A percentile compares a stretch with the other conserved stretches of the same genome.
Evolutionary conservation across 1,139 yeast species (phyloP).

Genomic region (Scheffersomyces insectosa): DNA sequence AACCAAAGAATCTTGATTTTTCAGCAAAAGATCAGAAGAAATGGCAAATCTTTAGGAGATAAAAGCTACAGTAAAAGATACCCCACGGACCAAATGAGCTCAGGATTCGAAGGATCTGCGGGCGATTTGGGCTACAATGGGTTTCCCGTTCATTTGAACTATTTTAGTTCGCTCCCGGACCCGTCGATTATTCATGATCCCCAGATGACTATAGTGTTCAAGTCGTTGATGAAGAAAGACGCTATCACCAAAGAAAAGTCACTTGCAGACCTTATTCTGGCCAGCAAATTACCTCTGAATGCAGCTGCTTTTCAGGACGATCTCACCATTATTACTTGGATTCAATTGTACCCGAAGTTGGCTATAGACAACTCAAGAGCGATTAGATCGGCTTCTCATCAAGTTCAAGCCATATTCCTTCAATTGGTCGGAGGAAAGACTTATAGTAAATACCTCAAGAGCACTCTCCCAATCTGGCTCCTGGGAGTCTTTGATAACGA

Average conservation of each 20-base stretch:
- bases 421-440: slow-evolving; percentile 60
- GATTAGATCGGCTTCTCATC: slow-evolving; percentile 64
- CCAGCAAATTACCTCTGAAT: slow-evolving; percentile 10
- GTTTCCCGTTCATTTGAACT: slow-evolving; percentile 69
- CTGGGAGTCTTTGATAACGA: slow-evolving; percentile 74
- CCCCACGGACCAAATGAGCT: neutral
- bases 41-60: too few species aligned
- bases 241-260: slow-evolving; percentile 84
- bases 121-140: slow-evolving; percentile 52
- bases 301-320: slow-evolving; percentile 38
- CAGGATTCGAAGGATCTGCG: neutral
- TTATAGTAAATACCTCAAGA: slow-evolving; percentile 62
- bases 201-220: slow-evolving; percentile 65
- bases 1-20: too few species aligned
- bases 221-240: slow-evolving; percentile 75
- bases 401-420: slow-evolving; percentile 53
- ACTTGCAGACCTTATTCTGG: slow-evolving; percentile 49
- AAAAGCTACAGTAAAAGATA: too few species aligned
- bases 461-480: slow-evolving; percentile 72
- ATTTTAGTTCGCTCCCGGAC: slow-evolving; percentile 79
- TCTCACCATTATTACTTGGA: slow-evolving; percentile 63
- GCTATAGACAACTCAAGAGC: slow-evolving; percentile 68
- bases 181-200: slow-evolving; percentile 57
- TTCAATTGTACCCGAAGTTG: slow-evolving; percentile 78
- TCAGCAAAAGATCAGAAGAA: too few species aligned